Conservation (phyloP, 2,329 filamentous ascomycete genomes). For the Botrytis byssoidea region DNA sequence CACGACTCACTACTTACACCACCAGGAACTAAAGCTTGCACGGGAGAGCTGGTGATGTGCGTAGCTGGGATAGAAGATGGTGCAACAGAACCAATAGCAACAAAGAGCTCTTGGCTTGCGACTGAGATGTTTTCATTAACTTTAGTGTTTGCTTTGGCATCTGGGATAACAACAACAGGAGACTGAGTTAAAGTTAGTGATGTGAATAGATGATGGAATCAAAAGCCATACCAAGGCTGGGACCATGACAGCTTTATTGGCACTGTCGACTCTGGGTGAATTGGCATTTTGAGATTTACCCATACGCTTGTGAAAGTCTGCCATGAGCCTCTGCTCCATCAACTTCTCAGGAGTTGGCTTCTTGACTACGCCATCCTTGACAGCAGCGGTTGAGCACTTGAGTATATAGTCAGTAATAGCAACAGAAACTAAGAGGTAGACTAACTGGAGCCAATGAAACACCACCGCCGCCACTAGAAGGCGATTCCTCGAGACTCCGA, state of each 20-base stretch:
- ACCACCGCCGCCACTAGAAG: conserved; percentile 4
- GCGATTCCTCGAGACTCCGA: not conserved
- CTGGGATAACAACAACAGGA: not conserved
- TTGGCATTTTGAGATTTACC: not conserved
- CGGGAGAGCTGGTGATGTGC: not conserved
- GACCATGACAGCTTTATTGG: not conserved
- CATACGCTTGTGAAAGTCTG: conserved; percentile 1
- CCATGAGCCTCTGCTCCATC: not conserved
- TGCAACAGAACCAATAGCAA: not conserved
- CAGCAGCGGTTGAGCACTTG: not conserved
- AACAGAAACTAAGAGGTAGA: not conserved
- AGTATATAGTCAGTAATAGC: not conserved
- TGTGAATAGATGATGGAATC: not conserved
- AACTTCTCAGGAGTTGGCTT: not conserved
- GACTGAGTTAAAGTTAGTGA: not conserved
- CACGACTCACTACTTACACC: not conserved
- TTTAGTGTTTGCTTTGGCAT: not conserved
- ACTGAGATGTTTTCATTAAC: not conserved
- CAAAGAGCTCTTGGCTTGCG: not conserved
- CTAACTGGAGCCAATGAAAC: not conserved
- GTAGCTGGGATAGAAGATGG: not conserved
- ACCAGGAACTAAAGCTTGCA: not conserved
- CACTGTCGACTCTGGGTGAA: not conserved
- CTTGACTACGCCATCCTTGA: not conserved
- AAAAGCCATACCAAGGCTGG: not conserved